These are phyloP conservation scores for Boehmeria nivea DNA, from an alignment of 306 rosid genomes.

Conservation along the genomic window DNA sequence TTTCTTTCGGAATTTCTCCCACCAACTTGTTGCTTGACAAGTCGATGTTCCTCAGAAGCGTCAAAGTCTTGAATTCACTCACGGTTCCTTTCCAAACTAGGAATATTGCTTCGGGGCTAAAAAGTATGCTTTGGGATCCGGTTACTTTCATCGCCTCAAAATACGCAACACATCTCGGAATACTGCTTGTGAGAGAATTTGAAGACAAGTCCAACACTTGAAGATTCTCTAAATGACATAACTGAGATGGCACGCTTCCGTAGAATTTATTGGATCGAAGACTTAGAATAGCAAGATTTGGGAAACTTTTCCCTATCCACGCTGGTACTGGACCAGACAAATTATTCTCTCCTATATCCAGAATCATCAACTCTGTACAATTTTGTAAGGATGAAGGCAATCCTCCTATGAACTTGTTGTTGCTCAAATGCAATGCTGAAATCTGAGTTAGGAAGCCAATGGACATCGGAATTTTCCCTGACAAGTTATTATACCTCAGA, in stretches of 20 bases:
- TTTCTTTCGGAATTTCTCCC: constrained; percentile 19
- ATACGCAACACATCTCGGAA: background rate
- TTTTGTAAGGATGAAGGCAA: background rate
- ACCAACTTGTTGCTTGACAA: constrained; percentile 20
- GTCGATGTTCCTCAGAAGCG: background rate
- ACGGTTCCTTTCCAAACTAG: background rate
- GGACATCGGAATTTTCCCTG: constrained; percentile 1
- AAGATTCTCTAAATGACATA: background rate
- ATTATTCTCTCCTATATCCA: background rate
- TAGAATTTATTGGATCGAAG: constrained; percentile 1
- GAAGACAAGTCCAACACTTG: constrained; percentile 12
- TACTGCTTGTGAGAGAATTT: background rate
- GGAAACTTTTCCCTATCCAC: background rate
- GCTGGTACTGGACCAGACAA: background rate
- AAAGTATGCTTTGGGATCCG: background rate
- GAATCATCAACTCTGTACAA: background rate
- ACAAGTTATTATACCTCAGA: background rate
- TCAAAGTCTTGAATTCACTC: background rate
- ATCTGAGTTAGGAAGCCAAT: background rate
- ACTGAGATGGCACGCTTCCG: background rate
- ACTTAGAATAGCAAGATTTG: background rate
- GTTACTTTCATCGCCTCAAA: background rate
- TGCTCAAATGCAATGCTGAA: background rate
- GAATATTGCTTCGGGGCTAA: too few species aligned
- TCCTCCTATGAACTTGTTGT: constrained; percentile 1